Evolutionary conservation across 768 basidiomycete species (phyloP), one percentile per base, ranked within the genome.

Genomic region (Phylloporus scabripes): DNA sequence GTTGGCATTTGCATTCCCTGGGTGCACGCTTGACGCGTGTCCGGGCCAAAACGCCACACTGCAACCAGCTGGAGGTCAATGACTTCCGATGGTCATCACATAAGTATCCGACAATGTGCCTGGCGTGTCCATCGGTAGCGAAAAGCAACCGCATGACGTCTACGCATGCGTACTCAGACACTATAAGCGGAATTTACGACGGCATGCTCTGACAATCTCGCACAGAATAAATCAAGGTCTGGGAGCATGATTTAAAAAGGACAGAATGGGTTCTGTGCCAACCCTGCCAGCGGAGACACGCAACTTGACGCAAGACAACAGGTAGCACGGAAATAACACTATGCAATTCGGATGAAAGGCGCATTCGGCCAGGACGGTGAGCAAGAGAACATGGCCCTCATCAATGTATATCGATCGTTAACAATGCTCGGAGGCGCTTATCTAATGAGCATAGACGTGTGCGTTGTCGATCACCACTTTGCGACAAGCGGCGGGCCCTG

Each of bases 21-120:
- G 50, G 33, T 47, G 48, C 54, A 49, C 50, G 62, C 57, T 42
- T 54, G 48, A 59, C 32, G 62, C 62, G 45, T 59, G 62, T 38
- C 45, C 26, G 42, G 51, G 39, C 41, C 41, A 43, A 26, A 29
- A 52, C 50, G 48, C 53, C 50, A 58, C 52, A 50, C 18, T 36
- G 46, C 48, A 50, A 47, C 24, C n/a, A n/a, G 42, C 32, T 43
- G 29, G 43, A 42, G 15, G 15, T 34, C 14, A 33, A 50, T 7
- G 21, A 40, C 39, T 48, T 51, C 57, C 49, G 23, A 10, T 23
- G 23, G 40, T 10, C 32, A 33, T 34, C 23, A 42, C 33, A 42
- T 31, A 20, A 26, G 39, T n/a, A 14, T 21, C 47, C 34, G 28
- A 42, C 26, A 39, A 11, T 29, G 29, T 31, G 12, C 29, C 48